A percentile compares a stretch with the other conserved stretches of the same genome.
Evolutionary conservation across 495 filamentous ascomycete genomes (phyloP).

Genomic region (Xylaria intraflava): DNA sequence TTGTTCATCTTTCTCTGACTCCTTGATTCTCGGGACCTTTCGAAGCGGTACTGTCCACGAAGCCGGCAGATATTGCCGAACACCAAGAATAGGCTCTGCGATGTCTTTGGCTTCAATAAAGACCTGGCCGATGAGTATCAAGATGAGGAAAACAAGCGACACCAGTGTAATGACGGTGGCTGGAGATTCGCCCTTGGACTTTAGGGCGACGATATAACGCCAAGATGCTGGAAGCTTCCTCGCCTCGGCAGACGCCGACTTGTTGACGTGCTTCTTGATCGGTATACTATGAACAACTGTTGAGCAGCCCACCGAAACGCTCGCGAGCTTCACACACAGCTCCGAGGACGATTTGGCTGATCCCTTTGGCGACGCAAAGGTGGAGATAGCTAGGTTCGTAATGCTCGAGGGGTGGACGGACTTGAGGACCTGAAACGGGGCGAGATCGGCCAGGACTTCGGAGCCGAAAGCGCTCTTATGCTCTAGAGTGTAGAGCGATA

Average conservation of each 20-base stretch:
- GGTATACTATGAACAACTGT: conserved; percentile 80
- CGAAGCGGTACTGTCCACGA: conserved; percentile 24
- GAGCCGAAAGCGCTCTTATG: conserved; percentile 36
- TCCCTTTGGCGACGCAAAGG: conserved; percentile 52
- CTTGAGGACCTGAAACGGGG: conserved; percentile 55
- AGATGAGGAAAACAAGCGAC: conserved; percentile 47
- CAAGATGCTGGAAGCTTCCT: conserved; percentile 35
- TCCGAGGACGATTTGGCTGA: conserved; percentile 44
- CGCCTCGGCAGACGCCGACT: conserved; percentile 38
- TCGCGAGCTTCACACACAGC: conserved; percentile 65
- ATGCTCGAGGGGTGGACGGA: conserved; percentile 79
- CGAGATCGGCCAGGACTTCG: conserved; percentile 51
- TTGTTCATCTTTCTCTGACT: conserved; percentile 13
- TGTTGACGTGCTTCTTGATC: conserved; percentile 44
- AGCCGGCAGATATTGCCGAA: conserved; percentile 17
- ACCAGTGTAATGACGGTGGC: conserved; percentile 42
- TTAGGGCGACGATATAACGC: conserved; percentile 64
- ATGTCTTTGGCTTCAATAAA: conserved; percentile 61
- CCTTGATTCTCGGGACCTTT: conserved; percentile 8
- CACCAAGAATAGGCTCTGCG: conserved; percentile 50
- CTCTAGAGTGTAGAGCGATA: conserved; percentile 70
- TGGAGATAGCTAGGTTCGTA: conserved; percentile 76
- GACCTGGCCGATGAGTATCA: conserved; percentile 57
- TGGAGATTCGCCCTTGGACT: conserved; percentile 44
- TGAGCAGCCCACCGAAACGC: conserved; percentile 76